Base-by-base conservation (phyloP, 2,329 filamentous ascomycete species). In the Fusarium xyrophilum region DNA sequence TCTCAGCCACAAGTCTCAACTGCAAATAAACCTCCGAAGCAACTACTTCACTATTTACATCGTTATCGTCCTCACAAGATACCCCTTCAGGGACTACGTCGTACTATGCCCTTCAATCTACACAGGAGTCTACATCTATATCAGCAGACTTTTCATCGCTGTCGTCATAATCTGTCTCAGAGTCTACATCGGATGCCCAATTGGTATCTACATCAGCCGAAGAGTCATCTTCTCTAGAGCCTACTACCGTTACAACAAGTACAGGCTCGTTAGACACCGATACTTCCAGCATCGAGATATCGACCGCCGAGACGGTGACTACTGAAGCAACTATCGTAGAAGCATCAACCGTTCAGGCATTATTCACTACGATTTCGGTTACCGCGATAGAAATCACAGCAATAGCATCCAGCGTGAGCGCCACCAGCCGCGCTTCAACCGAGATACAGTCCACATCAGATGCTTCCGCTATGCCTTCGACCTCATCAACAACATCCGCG, bases 141-240 rank as follows among this genome's bases (percentile, higher is more conserved):
- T 21, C 17, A 9, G 1, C 43, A 0, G 7, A 15, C 0, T 0
- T 3, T 5, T 6, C 10, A 6, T 13, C 28, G 2, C 7, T 5
- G 2, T 47, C 44, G 0, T 9, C 43, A 32, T n/a, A 17, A 13
- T n/a, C 43, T 5, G 14, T 21, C 6, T 46, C n/a, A 17, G n/a
- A 17, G 14, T 17, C 43, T 12, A 12, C 43, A 6, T 3, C 43
- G 10, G 27, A 13, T 28, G 1, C 4, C 10, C n/a, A 5, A 21
- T 12, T 3, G 0, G n/a, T 2, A 9, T 47, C 27, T 10, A 23
- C 28, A 17, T 47, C 44, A 12, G 9, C 27, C 7, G 13, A 12
- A 21, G 13, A 11, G 9, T 30, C 43, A 10, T 0, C 11, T 21
- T 32, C 28, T 5, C 43, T 19, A 2, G 15, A 23, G 5, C 4